Evolutionary conservation across 495 filamentous ascomycete genomes (phyloP), one percentile per base, ranked within the genome.

Genomic region (Aspergillus mulundensis): DNA sequence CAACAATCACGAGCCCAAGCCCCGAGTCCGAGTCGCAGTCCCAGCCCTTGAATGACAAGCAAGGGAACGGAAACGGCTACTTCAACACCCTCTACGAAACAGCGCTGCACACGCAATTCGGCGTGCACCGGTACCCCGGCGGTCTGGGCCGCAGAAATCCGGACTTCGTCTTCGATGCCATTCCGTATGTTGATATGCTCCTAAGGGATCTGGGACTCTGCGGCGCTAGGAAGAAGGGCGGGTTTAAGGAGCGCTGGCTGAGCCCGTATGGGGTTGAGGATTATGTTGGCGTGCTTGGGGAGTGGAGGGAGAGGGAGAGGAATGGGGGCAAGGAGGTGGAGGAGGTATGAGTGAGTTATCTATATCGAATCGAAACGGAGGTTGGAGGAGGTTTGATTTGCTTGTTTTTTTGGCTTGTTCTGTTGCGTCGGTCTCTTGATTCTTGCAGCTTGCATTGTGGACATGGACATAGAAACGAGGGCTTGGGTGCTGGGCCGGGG

Each of bases 121-220:
- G 87, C 0, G 79, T 79, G 56, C 88, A 84, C 81, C 72, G 89
- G 8, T 87, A 85, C 59, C 84, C 85, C 0, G 77, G 74, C 2
- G 88, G 87, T 2, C 83, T 80, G 52, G 87, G 86, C 0, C 68
- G 68, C 19, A 77, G 81, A 54, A 83, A 82, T 55, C 85, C 86
- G 0, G 87, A 90, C 61, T 82, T 90, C 54, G 84, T 87, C 46
- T 91, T 90, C 62, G 89, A 94, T 66, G 80, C 77, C 1, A 58
- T 91, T 41, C 85, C 89, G n/a, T 95, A 92, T 62, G 65, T 91
- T 3, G 90, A 93, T 69, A 57, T 89, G 59, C 59, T 92, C 69
- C 62, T 90, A 50, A 63, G 69, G 1, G 89, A 93, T 63, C 54
- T 94, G 47, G 88, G 88, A 12, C 62, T n/a, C n/a, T 87, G 24